These are phyloP conservation scores for Vaccinium corymbosum DNA, from an alignment of 148 eudicot species.

Conservation along the genomic window DNA sequence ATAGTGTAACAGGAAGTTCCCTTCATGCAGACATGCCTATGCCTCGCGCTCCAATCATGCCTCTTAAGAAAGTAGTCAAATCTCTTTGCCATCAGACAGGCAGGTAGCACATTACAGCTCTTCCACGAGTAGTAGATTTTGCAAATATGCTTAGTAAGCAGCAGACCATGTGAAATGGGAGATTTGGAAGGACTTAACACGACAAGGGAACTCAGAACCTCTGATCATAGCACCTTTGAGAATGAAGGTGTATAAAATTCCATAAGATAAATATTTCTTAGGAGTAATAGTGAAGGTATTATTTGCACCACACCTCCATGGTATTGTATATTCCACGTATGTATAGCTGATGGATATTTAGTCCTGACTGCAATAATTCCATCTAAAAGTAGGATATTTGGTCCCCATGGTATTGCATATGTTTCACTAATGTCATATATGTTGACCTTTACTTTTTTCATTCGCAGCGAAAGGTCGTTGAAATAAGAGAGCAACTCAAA, in stretches of 20 bases:
- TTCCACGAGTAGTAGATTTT: not conserved
- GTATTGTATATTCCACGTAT: not conserved
- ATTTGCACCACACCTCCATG: not conserved
- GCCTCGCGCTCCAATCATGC: not conserved
- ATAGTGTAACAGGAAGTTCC: not conserved
- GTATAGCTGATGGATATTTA: not conserved
- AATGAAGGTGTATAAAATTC: not conserved
- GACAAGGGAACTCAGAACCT: not conserved
- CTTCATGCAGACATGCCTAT: not conserved
- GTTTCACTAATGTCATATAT: not conserved
- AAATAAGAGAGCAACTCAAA: conserved; percentile 82
- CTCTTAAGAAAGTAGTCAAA: not conserved
- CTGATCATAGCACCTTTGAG: not conserved
- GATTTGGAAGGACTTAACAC: not conserved
- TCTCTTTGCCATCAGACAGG: not conserved
- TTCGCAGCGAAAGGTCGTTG: conserved; percentile 80
- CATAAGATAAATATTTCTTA: not conserved
- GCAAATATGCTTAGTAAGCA: not conserved
- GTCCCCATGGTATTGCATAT: not conserved
- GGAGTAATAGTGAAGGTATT: no score
- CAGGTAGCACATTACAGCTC: not conserved
- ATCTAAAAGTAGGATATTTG: not conserved
- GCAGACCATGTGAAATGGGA: not conserved
- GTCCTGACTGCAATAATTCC: not conserved
- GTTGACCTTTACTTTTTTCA: conserved; percentile 13